Conservation (phyloP, 192 early-diverging fungal genomes). For the Coemansia sp. region DNA sequence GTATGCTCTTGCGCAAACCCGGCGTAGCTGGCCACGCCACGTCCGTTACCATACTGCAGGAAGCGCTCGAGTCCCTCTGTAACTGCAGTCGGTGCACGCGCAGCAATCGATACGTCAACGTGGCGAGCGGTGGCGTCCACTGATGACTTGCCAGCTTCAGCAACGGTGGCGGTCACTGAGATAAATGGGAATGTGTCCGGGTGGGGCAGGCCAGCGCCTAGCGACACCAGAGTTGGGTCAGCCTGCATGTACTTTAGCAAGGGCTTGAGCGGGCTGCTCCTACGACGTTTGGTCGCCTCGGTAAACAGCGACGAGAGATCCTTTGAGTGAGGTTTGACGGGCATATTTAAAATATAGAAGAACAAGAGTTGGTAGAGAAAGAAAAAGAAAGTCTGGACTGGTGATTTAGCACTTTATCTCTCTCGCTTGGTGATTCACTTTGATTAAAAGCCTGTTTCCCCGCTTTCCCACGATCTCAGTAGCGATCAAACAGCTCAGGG, state of each 20-base stretch:
- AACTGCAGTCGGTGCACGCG: constrained; percentile 6
- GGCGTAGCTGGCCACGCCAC: constrained; percentile 55
- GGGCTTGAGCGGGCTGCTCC: constrained; percentile 53
- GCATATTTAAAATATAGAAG: constrained; percentile 12
- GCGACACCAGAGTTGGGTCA: constrained; percentile 62
- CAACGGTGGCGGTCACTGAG: constrained; percentile 57
- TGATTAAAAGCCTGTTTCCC: not conserved
- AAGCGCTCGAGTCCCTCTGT: constrained; percentile 53
- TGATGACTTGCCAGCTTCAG: constrained; percentile 62
- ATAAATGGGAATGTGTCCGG: constrained; percentile 67
- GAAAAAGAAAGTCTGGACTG: not conserved
- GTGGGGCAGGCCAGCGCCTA: constrained; percentile 75
- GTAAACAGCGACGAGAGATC: constrained; percentile 49
- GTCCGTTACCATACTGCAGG: constrained; percentile 68
- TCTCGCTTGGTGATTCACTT: not conserved
- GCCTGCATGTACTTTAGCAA: constrained; percentile 46
- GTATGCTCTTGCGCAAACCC: constrained; percentile 56
- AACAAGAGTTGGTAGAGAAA: not conserved
- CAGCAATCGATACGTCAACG: constrained; percentile 13
- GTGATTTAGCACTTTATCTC: not conserved
- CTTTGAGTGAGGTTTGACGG: constrained; percentile 30
- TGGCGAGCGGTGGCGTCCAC: constrained; percentile 56
- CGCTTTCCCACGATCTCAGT: not conserved
- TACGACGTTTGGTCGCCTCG: constrained; percentile 35
- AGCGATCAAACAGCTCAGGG: not conserved